These are phyloP conservation scores for Somion occarium DNA, from an alignment of 1,284 basidiomycete genomes.

Conservation along the genomic window DNA sequence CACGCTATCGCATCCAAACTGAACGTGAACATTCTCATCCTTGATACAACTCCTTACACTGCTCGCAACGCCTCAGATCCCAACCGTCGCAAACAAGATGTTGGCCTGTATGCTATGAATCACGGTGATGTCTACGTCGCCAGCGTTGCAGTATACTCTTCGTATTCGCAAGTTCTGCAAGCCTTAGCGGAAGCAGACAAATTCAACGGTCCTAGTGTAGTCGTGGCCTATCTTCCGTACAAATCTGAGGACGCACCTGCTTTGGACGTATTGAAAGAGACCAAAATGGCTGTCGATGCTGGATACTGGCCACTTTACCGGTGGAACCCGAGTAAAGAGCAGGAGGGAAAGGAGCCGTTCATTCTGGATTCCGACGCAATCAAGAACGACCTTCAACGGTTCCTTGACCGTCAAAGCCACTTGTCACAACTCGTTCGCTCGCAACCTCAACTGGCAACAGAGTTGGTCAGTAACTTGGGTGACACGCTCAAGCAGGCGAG, in stretches of 20 bases:
- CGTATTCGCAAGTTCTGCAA: slow-evolving; percentile 93
- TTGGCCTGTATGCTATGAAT: slow-evolving; percentile 97
- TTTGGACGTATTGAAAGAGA: slow-evolving; percentile 91
- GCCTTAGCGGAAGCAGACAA: slow-evolving; percentile 89
- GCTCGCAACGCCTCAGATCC: slow-evolving; percentile 68
- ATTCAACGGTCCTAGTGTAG: slow-evolving; percentile 87
- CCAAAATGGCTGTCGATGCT: slow-evolving; percentile 93
- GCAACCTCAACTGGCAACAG: slow-evolving; percentile 76
- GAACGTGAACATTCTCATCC: slow-evolving; percentile 93
- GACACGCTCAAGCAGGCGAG: slow-evolving; percentile 82
- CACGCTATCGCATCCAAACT: slow-evolving; percentile 89
- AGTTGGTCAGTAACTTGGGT: slow-evolving; percentile 84
- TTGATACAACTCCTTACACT: slow-evolving; percentile 91
- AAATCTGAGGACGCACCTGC: slow-evolving; percentile 71
- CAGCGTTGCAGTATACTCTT: slow-evolving; percentile 92
- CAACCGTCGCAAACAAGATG: slow-evolving; percentile 83
- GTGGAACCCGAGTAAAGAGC: slow-evolving; percentile 89
- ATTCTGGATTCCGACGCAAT: slow-evolving; percentile 90
- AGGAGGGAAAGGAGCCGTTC: slow-evolving; percentile 79
- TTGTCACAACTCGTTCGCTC: slow-evolving; percentile 87
- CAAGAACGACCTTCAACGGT: slow-evolving; percentile 92
- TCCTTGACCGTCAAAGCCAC: slow-evolving; percentile 96
- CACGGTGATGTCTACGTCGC: slow-evolving; percentile 97
- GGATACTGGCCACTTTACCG: slow-evolving; percentile 99
- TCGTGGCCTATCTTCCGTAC: slow-evolving; percentile 95